Evolutionary conservation across 345 rosid genomes (phyloP).

Genomic region (Theobroma cacao): DNA sequence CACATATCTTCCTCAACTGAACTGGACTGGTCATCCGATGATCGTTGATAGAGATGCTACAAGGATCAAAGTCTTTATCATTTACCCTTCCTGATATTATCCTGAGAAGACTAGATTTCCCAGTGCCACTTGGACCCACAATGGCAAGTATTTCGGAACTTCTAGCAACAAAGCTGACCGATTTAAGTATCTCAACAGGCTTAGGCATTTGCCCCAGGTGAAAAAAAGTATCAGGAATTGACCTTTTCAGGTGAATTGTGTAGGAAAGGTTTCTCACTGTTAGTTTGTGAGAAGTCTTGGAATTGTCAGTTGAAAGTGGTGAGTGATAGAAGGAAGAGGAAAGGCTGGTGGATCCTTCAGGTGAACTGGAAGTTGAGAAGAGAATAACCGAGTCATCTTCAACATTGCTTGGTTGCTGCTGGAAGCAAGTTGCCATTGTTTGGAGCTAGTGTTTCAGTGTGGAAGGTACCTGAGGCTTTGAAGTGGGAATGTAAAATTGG

Average conservation of each 20-base stretch:
- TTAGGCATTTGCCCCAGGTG: slow-evolving; percentile 34
- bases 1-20: slow-evolving; percentile 64
- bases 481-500: slow-evolving; percentile 7
- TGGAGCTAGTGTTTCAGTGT: not conserved
- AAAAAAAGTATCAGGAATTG: slow-evolving; percentile 30
- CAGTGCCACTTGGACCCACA: slow-evolving; percentile 86
- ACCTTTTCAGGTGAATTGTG: slow-evolving; percentile 30
- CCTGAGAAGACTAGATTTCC: slow-evolving; percentile 78
- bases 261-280: slow-evolving; percentile 63
- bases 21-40: slow-evolving; percentile 32
- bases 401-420: slow-evolving; percentile 24
- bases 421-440: slow-evolving; percentile 56
- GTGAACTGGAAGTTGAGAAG: slow-evolving; percentile 67
- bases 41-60: slow-evolving; percentile 44
- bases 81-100: slow-evolving; percentile 70
- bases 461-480: not conserved
- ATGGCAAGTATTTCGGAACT: slow-evolving; percentile 70
- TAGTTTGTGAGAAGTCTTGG: slow-evolving; percentile 23
- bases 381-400: slow-evolving; percentile 66
- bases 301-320: slow-evolving; percentile 24
- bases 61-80: slow-evolving; percentile 46
- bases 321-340: slow-evolving; percentile 64
- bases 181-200: slow-evolving; percentile 53
- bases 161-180: slow-evolving; percentile 60
- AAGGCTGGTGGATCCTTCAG: slow-evolving; percentile 54